phyloP scores from a whole-genome alignment of 441 rosid genomes.

The Hura crepitans region DNA sequence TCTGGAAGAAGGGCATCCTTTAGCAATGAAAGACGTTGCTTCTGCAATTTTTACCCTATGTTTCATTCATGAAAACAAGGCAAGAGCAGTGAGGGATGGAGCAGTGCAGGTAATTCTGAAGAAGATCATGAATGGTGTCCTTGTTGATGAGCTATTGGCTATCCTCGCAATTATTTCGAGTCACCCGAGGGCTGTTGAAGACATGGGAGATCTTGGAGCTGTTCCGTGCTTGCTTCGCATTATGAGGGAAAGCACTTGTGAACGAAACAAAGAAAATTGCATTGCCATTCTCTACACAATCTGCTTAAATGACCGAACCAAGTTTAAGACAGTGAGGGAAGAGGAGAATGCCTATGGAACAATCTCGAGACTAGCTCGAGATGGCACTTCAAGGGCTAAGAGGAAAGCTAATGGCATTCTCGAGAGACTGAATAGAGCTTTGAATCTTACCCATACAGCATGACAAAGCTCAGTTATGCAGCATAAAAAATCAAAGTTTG shows the following conservation, averaged over 20 bases:
- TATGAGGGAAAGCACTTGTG: constrained; percentile 61
- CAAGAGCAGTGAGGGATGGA: constrained; percentile 77
- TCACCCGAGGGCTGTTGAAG: constrained; percentile 65
- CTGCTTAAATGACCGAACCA: constrained; percentile 65
- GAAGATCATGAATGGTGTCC: constrained; percentile 55
- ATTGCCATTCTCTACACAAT: constrained; percentile 67
- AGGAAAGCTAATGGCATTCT: constrained; percentile 80
- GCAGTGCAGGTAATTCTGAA: constrained; percentile 61
- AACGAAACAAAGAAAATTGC: constrained; percentile 80
- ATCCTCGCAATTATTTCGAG: constrained; percentile 79
- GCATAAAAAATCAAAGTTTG: constrained; percentile 8
- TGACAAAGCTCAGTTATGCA: constrained; percentile 31
- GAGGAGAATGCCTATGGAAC: constrained; percentile 61
- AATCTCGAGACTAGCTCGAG: constrained; percentile 61
- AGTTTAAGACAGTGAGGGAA: constrained; percentile 65
- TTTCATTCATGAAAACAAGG: constrained; percentile 66
- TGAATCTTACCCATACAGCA: constrained; percentile 82
- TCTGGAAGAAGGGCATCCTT: constrained; percentile 67
- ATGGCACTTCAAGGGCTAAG: constrained; percentile 87
- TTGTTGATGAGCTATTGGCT: constrained; percentile 78
- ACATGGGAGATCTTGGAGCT: constrained; percentile 64
- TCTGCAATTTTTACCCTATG: constrained; percentile 81
- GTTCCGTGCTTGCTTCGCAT: constrained; percentile 70
- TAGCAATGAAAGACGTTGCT: constrained; percentile 78
- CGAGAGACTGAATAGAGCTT: constrained; percentile 59